phyloP scores from a whole-genome alignment of 805 yeast genomes.

The Candida maltosa region DNA sequence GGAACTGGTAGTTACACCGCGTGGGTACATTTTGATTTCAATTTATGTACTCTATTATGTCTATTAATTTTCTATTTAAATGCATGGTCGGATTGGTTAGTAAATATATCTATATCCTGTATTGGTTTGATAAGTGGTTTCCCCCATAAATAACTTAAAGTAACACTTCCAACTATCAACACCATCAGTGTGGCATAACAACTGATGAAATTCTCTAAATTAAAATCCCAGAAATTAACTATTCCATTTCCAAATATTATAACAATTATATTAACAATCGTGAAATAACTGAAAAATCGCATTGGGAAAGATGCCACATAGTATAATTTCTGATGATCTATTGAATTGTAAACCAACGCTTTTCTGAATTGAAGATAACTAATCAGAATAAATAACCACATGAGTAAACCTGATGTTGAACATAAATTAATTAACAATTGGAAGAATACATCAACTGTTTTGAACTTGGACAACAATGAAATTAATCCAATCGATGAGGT shows the following conservation, averaged over 20 bases:
- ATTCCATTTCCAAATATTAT: conserved; percentile 16
- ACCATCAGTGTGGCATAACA: conserved; percentile 8
- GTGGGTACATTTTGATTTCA: no score
- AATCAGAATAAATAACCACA: conserved; percentile 22
- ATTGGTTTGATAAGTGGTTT: conserved; percentile 7
- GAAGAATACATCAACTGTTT: conserved; percentile 14
- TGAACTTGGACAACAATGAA: conserved; percentile 15
- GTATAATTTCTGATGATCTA: conserved; percentile 58
- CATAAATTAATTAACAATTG: conserved; percentile 17
- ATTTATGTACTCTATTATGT: no score
- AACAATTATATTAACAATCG: conserved; percentile 13
- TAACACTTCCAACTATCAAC: conserved; percentile 2
- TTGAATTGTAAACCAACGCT: conserved; percentile 42
- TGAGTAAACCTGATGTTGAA: conserved; percentile 23
- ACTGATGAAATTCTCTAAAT: conserved; percentile 11
- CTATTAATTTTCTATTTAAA: conserved; percentile 1
- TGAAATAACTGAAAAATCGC: conserved; percentile 10
- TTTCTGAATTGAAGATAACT: conserved; percentile 14
- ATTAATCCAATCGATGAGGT: conserved; percentile 19
- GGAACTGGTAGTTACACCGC: no score
- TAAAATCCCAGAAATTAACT: conserved; percentile 13
- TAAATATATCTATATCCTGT: conserved; percentile 2
- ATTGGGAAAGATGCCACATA: conserved; percentile 26
- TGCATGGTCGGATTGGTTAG: conserved; percentile 7
- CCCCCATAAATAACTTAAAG: conserved; percentile 4